Conservation (phyloP, 768 basidiomycete genomes). For the Aureoboletus auriporus region DNA sequence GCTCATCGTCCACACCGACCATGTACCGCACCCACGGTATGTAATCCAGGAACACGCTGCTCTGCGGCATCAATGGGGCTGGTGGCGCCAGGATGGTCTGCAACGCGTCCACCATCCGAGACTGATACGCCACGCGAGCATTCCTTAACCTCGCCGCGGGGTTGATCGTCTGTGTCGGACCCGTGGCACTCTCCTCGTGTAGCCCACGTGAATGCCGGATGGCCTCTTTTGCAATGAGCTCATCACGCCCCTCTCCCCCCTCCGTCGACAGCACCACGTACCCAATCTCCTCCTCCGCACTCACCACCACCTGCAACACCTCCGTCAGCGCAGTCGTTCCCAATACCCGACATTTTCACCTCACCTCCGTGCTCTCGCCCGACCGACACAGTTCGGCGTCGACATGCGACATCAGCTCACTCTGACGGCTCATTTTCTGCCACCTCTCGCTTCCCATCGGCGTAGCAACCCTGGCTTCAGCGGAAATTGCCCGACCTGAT, state of each 20-base stretch:
- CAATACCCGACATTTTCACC: constrained; percentile 3
- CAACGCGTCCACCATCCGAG: constrained; percentile 43
- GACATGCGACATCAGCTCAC: constrained; percentile 50
- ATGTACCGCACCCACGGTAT: constrained; percentile 64
- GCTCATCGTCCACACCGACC: constrained; percentile 58
- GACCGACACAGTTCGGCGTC: constrained; percentile 47
- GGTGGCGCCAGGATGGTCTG: constrained; percentile 43
- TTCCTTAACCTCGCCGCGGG: constrained; percentile 13
- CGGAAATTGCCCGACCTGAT: constrained; percentile 32
- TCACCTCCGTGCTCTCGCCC: constrained; percentile 37
- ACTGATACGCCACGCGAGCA: constrained; percentile 44
- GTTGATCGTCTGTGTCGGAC: constrained; percentile 32
- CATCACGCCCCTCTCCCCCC: constrained; percentile 36
- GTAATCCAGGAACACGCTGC: constrained; percentile 60
- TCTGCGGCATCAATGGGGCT: constrained; percentile 40
- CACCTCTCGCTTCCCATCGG: constrained; percentile 20
- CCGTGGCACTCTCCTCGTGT: constrained; percentile 29
- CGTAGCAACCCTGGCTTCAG: constrained; percentile 19
- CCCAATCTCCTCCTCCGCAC: constrained; percentile 57
- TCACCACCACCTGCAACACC: constrained; percentile 14
- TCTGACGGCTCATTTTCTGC: constrained; percentile 27
- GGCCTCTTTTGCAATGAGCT: constrained; percentile 45
- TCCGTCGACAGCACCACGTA: constrained; percentile 34
- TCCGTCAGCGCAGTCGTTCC: constrained; percentile 7
- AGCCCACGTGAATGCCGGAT: constrained; percentile 46